Evolutionary conservation across 2,329 filamentous ascomycete genomes (phyloP), one percentile per base, ranked within the genome.

Genomic region (Fusarium pininemorale): DNA sequence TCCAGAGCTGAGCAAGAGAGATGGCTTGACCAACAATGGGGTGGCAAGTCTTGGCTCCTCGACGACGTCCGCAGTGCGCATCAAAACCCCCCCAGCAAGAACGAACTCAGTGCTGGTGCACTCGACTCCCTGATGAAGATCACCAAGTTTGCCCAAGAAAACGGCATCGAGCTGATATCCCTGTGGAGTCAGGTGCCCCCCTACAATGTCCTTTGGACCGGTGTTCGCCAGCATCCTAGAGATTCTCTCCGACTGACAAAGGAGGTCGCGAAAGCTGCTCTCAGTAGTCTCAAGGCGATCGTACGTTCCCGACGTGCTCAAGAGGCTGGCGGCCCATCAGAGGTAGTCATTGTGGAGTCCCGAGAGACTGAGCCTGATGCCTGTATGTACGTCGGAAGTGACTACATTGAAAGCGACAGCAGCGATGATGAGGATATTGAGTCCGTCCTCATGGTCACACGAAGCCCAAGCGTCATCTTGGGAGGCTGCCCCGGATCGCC

Each of bases 1-100:
- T 7, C 0, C 11, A 59, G 37, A 32, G 7, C 26, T 10, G 6
- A 4, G 2, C 37, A 51, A 15, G 28, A 22, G 15, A 3, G 13
- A 14, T 66, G 63, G 63, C 63, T 66, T 20, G 59, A 66, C 16
- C 4, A 16, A 14, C 22, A 53, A 41, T 66, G 60, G 64, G 64
- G n/a, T 10, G 51, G 51, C 13, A 35, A 32, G 7, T 12, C 5
- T 30, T 67, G 64, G 64, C 26, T 67, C 6, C 51, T 11, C 4
- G 38, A 37, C 0, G 51, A 51, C 0, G 61, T 67, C 1, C 51
- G 64, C 7, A 2, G 1, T 4, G 44, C 32, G 5, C 51, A 65
- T n/a, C 24, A 42, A 4, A 41, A 26, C 1, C 47, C 26, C 12
- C 38, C 32, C 0, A 16, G 15, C 15, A 16, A 28, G 7, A 30